A percentile compares a stretch with the other conserved stretches of the same genome.
Evolutionary conservation across 2,329 filamentous ascomycete species (phyloP).

Genomic region (Colletotrichum musae): DNA sequence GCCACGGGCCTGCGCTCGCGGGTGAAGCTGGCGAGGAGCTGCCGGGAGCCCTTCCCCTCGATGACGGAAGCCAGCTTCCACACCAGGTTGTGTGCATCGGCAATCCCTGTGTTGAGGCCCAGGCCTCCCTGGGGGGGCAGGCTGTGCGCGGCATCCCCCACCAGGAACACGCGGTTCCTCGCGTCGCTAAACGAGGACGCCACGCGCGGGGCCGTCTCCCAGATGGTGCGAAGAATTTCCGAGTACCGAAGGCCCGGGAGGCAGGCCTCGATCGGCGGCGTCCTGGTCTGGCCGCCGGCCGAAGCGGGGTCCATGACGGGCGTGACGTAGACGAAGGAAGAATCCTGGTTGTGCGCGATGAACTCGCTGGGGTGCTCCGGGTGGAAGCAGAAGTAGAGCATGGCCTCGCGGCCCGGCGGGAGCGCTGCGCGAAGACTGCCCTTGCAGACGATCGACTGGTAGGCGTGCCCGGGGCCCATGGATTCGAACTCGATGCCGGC

Average conservation of each 20-base stretch:
- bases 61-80: constrained; percentile 58
- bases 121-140: constrained; percentile 70
- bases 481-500: constrained; percentile 26
- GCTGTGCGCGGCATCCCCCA: constrained; percentile 71
- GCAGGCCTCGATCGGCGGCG: constrained; percentile 31
- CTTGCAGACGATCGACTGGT: constrained; percentile 31
- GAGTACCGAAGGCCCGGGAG: constrained; percentile 29
- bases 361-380: constrained; percentile 34
- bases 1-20: constrained; percentile 30
- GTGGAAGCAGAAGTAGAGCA: constrained; percentile 38
- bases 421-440: constrained; percentile 33
- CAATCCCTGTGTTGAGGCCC: constrained; percentile 71
- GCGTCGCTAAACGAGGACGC: constrained; percentile 23
- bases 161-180: constrained; percentile 55
- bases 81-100: constrained; percentile 68
- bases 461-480: constrained; percentile 24
- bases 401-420: constrained; percentile 26
- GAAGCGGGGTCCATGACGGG: constrained; percentile 24
- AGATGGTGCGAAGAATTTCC: constrained; percentile 27
- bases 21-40: constrained; percentile 24
- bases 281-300: constrained; percentile 9
- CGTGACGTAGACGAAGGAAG: constrained; percentile 31
- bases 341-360: constrained; percentile 28
- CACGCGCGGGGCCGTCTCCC: constrained; percentile 31
- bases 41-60: constrained; percentile 6